Conservation (phyloP, 1,139 yeast genomes). For the Nakaseomyces delphensis region DNA sequence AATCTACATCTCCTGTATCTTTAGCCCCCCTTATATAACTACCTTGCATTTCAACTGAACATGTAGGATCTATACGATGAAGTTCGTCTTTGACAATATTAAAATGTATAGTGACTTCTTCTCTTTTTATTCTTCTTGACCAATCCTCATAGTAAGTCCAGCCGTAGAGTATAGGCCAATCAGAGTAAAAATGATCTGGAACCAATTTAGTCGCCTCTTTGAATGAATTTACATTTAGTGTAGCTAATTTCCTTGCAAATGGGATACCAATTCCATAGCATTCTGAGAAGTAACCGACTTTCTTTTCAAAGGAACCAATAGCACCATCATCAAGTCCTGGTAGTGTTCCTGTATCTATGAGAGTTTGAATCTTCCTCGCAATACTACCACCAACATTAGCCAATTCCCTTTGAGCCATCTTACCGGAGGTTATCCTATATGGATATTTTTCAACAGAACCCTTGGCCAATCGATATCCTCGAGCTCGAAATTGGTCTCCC, state of each 20-base stretch:
- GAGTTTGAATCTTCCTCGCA: conserved; percentile 43
- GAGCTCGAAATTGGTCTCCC: conserved; percentile 38
- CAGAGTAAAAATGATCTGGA: conserved; percentile 28
- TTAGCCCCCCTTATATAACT: conserved; percentile 46
- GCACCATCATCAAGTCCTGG: conserved; percentile 31
- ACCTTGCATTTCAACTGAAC: conserved; percentile 42
- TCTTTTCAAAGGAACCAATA: conserved; percentile 26
- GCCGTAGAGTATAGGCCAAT: conserved; percentile 38
- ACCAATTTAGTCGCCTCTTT: conserved; percentile 34
- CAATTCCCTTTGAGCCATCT: conserved; percentile 35
- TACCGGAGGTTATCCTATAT: conserved; percentile 33
- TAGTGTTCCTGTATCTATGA: conserved; percentile 37
- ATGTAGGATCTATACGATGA: conserved; percentile 34
- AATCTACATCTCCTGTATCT: conserved; percentile 52
- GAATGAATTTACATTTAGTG: conserved; percentile 36
- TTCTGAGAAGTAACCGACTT: conserved; percentile 35
- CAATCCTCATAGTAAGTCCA: conserved; percentile 47
- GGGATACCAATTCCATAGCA: conserved; percentile 49
- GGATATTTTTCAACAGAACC: conserved; percentile 31
- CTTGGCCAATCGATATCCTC: conserved; percentile 44
- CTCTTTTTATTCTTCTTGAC: conserved; percentile 39
- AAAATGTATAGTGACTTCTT: conserved; percentile 39
- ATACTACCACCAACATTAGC: conserved; percentile 41
- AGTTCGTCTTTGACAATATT: conserved; percentile 33
- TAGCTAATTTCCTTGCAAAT: conserved; percentile 40